Evolutionary conservation across 441 rosid species (phyloP).

Genomic region (Euphorbia corollata): DNA sequence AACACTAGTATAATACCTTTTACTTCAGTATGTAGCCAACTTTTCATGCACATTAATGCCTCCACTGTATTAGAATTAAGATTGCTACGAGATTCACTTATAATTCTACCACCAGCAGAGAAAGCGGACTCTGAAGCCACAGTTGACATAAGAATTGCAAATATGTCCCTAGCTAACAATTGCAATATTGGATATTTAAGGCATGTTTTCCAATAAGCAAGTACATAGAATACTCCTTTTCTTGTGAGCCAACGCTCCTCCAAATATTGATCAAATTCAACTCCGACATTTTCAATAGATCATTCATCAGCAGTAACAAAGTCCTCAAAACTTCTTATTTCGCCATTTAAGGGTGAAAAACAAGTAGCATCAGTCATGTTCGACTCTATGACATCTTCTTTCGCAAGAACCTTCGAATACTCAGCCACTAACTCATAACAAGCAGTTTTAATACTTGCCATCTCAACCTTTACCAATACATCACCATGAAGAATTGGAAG

Average conservation of each 20-base stretch:
- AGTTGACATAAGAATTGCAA: no score
- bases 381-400: neutral
- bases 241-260: neutral
- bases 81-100: no score
- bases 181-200: no score
- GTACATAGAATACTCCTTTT: neutral
- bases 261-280: neutral
- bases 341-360: neutral
- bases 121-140: no score
- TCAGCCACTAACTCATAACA: neutral
- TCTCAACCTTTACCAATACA: neutral
- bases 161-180: no score
- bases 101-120: no score
- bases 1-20: no score
- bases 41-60: no score
- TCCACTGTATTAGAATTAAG: no score
- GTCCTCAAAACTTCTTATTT: no score
- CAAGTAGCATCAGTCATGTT: no score
- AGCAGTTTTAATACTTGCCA: neutral
- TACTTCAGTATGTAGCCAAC: no score
- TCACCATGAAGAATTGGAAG: neutral
- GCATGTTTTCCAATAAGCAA: neutral
- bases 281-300: neutral
- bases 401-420: neutral
- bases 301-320: neutral